A percentile compares a stretch with the other conserved stretches of the same genome.
Conservation (phyloP, 495 filamentous ascomycete species). For the Podospora sp. region DNA sequence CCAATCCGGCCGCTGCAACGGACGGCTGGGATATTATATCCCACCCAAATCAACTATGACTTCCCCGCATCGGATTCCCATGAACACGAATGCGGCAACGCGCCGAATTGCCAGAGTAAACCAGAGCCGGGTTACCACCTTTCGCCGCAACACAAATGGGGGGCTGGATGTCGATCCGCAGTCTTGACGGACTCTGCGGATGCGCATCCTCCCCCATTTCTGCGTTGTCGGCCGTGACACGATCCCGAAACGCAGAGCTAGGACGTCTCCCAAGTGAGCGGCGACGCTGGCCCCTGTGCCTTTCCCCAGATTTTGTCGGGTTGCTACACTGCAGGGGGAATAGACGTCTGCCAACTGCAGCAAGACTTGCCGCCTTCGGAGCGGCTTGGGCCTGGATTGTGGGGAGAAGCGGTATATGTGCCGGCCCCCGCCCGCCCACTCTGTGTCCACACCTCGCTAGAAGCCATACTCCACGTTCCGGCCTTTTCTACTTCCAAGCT, state of each 20-base stretch:
- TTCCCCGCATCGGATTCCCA: constrained; percentile 9
- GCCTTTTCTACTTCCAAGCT: not conserved
- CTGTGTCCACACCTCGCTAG: not conserved
- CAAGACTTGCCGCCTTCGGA: not conserved
- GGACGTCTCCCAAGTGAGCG: constrained; percentile 8
- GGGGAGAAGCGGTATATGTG: not conserved
- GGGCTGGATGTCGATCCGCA: not conserved
- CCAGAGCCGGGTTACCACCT: constrained; percentile 24
- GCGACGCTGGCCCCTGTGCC: not conserved
- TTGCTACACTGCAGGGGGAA: constrained; percentile 18
- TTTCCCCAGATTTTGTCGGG: constrained; percentile 21
- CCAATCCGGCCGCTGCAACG: constrained; percentile 1
- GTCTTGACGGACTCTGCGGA: constrained; percentile 8
- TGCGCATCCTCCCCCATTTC: not conserved
- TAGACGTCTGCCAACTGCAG: not conserved
- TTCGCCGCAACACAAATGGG: constrained; percentile 13
- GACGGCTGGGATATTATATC: constrained; percentile 15
- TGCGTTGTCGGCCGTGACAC: constrained; percentile 6
- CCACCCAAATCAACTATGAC: not conserved
- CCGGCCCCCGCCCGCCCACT: not conserved
- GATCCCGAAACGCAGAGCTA: constrained; percentile 8
- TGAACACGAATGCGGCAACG: not conserved
- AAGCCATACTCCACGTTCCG: no score
- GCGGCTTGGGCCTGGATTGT: not conserved
- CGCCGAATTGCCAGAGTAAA: constrained; percentile 19